These are phyloP conservation scores for Betula pendula DNA, from an alignment of 306 rosid species.

Conservation along the genomic window DNA sequence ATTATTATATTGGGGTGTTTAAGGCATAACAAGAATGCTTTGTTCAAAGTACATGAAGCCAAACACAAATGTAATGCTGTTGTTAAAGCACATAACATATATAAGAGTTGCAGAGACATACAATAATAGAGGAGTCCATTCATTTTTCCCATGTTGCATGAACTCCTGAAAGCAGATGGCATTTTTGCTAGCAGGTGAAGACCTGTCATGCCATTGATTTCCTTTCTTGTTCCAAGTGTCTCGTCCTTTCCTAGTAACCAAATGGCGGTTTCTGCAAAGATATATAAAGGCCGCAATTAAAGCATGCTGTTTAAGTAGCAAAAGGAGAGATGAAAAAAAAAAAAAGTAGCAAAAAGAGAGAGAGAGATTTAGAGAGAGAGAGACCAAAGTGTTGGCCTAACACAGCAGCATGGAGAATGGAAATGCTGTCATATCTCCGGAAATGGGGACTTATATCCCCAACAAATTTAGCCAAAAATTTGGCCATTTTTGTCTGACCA, in stretches of 20 bases:
- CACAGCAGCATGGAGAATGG: neutral
- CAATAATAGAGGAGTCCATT: neutral
- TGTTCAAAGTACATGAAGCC: neutral
- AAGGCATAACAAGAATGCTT: neutral
- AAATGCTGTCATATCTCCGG: neutral
- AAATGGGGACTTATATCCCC: neutral
- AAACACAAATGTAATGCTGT: neutral
- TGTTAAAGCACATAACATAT: no score
- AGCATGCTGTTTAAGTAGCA: no score
- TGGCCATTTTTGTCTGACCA: neutral
- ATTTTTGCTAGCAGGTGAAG: neutral
- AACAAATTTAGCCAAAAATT: neutral
- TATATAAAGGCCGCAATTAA: neutral
- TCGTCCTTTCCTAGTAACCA: neutral
- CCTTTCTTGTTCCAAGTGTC: neutral
- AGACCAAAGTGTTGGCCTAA: neutral
- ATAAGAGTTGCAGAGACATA: neutral
- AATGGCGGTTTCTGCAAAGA: neutral
- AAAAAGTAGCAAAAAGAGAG: neutral
- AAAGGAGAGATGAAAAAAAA: no score
- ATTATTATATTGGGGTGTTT: neutral
- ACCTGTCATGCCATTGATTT: neutral
- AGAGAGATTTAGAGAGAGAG: neutral
- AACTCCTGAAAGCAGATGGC: neutral
- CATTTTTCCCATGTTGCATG: neutral